A percentile compares a stretch with the other conserved stretches of the same genome.
Conservation (phyloP, 1,284 basidiomycete genomes). For the Phylloporus sp. region DNA sequence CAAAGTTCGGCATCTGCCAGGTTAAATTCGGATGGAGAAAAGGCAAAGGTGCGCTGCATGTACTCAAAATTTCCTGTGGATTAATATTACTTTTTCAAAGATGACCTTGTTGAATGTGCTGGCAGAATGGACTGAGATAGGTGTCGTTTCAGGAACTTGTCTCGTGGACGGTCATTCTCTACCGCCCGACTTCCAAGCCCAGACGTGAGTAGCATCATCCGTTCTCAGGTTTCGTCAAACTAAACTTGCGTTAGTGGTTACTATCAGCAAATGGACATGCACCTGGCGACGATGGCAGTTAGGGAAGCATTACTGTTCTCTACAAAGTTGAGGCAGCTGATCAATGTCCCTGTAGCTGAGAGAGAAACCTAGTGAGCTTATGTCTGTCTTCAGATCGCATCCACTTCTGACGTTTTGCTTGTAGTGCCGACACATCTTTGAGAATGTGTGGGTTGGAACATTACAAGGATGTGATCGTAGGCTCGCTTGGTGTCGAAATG, state of each 20-base stretch:
- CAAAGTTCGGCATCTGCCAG: conserved; percentile 3
- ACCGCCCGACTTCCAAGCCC: conserved; percentile 75
- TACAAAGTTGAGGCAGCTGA: conserved; percentile 80
- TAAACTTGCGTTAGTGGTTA: conserved; percentile 56
- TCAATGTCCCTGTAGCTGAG: conserved; percentile 64
- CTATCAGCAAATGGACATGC: conserved; percentile 83
- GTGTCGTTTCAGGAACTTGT: conserved; percentile 79
- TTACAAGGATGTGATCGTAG: conserved; percentile 78
- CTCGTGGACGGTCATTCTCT: conserved; percentile 78
- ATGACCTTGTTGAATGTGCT: conserved; percentile 86
- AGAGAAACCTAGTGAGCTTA: conserved; percentile 76
- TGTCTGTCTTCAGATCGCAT: neutral
- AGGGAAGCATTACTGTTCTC: conserved; percentile 86
- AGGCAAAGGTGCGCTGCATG: conserved; percentile 18
- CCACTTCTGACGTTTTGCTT: neutral
- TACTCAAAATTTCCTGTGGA: accelerated
- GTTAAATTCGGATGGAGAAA: conserved; percentile 30
- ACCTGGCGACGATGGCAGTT: conserved; percentile 75
- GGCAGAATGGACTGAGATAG: conserved; percentile 78
- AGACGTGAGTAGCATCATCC: conserved; percentile 47
- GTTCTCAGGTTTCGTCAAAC: neutral
- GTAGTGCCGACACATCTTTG: conserved; percentile 76
- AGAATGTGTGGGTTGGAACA: conserved; percentile 78
- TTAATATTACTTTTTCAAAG: conserved; percentile 41
- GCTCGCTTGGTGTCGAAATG: conserved; percentile 76